Percentiles rank a stretch among this genome's conserved stretches.
Conservation (phyloP, 352 stramenopile genomes). For the Phytophthora quininea region DNA sequence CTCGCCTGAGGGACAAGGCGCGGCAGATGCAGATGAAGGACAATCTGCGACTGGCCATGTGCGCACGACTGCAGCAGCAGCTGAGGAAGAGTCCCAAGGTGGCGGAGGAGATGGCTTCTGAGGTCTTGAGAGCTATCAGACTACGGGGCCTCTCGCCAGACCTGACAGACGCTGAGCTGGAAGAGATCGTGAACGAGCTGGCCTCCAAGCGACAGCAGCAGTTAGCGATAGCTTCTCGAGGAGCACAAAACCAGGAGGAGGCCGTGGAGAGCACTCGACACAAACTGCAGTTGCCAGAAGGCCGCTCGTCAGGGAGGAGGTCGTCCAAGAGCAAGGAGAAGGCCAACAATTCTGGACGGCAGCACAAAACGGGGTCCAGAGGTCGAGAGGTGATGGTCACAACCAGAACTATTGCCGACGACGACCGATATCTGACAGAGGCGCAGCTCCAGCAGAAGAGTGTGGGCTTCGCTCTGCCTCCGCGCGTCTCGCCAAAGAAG, state of each 20-base stretch:
- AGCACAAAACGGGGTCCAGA: conserved; percentile 3
- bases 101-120: conserved; percentile 62
- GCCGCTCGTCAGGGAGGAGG: conserved; percentile 17
- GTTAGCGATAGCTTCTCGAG: conserved; percentile 22
- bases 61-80: conserved; percentile 73
- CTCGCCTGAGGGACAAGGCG: conserved; percentile 73
- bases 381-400: conserved; percentile 1
- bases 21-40: conserved; percentile 77
- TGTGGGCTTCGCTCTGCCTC: conserved; percentile 65
- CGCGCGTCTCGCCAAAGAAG: conserved; percentile 72
- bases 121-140: conserved; percentile 61
- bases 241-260: conserved; percentile 35
- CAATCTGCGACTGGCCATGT: conserved; percentile 69
- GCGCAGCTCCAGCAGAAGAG: conserved; percentile 75
- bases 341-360: conserved; percentile 17
- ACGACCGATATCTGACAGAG: conserved; percentile 72
- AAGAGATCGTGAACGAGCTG: conserved; percentile 50
- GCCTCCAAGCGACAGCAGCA: conserved; percentile 44
- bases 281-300: conserved; percentile 4
- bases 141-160: conserved; percentile 44
- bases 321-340: conserved; percentile 35
- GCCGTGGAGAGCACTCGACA: not conserved
- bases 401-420: conserved; percentile 27
- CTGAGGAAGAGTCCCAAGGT: conserved; percentile 68
- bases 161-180: conserved; percentile 48